Evolutionary conservation across 2,329 filamentous ascomycete species (phyloP).

Genomic region (Sarocladiaceae sp.): DNA sequence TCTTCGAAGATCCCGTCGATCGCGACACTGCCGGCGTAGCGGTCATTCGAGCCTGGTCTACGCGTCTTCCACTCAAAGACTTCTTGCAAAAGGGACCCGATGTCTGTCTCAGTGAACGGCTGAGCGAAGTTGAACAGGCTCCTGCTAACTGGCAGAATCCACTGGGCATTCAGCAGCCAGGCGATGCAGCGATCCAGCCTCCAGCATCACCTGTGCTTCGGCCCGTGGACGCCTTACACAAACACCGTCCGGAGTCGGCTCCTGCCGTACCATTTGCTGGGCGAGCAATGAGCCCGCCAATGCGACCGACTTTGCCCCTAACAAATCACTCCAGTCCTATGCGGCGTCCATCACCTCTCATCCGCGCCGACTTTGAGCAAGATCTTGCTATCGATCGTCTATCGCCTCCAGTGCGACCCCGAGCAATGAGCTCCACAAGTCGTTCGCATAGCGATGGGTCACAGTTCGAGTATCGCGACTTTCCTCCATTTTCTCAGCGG

Average conservation of each 20-base stretch:
- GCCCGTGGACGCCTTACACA: constrained; percentile 20
- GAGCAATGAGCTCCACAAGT: constrained; percentile 26
- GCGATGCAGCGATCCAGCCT: constrained; percentile 17
- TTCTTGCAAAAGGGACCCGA: constrained; percentile 54
- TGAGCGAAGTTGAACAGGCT: constrained; percentile 33
- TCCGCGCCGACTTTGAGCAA: constrained; percentile 32
- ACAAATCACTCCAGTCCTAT: constrained; percentile 25
- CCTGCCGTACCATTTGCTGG: constrained; percentile 15
- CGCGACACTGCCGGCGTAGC: constrained; percentile 15
- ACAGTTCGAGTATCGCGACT: constrained; percentile 27
- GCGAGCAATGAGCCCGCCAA: constrained; percentile 13
- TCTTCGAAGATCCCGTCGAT: constrained; percentile 51
- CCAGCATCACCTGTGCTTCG: constrained; percentile 25
- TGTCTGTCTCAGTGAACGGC: constrained; percentile 47
- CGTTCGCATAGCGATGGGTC: constrained; percentile 32
- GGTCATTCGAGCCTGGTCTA: constrained; percentile 45
- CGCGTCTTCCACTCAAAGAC: constrained; percentile 44
- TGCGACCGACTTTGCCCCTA: constrained; percentile 22
- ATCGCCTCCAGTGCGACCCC: constrained; percentile 28
- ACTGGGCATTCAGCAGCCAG: constrained; percentile 26
- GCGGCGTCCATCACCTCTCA: constrained; percentile 25
- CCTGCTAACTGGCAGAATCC: neutral
- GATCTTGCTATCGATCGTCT: constrained; percentile 33
- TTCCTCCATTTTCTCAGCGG: constrained; percentile 30
- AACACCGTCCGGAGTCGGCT: constrained; percentile 21